Evolutionary conservation across 257 asterid genomes (phyloP).

Genomic region (Misopates orontium): DNA sequence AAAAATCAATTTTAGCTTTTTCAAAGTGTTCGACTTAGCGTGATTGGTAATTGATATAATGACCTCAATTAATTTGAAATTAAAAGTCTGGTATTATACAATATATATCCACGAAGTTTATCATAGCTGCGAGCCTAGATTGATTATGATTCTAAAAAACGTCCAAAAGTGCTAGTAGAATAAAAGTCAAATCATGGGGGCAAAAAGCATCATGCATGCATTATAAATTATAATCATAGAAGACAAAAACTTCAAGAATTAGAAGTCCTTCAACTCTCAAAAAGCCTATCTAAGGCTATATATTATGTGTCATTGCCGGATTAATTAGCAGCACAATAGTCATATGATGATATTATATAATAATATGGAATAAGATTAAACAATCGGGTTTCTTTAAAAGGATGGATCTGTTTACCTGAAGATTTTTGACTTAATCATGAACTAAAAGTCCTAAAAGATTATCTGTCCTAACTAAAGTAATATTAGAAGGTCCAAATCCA

Average conservation of each 20-base stretch:
- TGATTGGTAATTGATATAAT: no score
- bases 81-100: no score
- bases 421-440: constrained; percentile 44
- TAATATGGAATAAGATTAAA: not conserved
- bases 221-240: not conserved
- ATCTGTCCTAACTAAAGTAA: constrained; percentile 40
- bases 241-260: constrained; percentile 17
- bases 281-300: not conserved
- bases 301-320: constrained; percentile 13
- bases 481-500: constrained; percentile 37
- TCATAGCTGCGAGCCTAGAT: no score
- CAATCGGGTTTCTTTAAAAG: constrained; percentile 4
- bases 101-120: no score
- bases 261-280: not conserved
- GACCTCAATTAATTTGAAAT: no score
- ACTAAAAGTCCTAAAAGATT: constrained; percentile 36
- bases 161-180: not conserved
- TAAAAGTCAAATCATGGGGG: constrained; percentile 13
- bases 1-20: no score
- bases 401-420: constrained; percentile 46
- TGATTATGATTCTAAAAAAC: no score
- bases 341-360: constrained; percentile 24
- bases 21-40: no score
- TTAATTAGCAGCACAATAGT: not conserved
- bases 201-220: no score